A percentile compares a stretch with the other conserved stretches of the same genome.
Conservation (phyloP, 1,284 basidiomycete genomes). For the Sanguinoderma infundibulare region DNA sequence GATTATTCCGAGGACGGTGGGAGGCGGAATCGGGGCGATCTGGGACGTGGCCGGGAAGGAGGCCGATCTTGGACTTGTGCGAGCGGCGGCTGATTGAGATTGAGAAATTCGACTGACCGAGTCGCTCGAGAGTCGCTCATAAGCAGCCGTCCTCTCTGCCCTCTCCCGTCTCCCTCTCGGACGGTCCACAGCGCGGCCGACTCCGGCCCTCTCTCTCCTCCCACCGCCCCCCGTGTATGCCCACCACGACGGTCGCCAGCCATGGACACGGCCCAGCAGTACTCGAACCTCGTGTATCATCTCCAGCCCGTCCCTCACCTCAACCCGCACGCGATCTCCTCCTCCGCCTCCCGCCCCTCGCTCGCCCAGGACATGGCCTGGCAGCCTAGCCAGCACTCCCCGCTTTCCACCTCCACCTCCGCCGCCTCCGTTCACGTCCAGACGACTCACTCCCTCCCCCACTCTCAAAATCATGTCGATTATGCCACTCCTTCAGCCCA, state of each 20-base stretch:
- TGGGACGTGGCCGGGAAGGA: constrained; percentile 11
- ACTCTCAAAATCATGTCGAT: constrained; percentile 37
- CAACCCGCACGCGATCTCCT: constrained; percentile 24
- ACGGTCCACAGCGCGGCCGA: constrained; percentile 25
- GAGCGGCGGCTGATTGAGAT: constrained; percentile 20
- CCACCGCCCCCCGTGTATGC: constrained; percentile 20
- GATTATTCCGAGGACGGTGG: background rate
- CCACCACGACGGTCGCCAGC: constrained; percentile 16
- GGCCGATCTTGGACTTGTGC: constrained; percentile 15
- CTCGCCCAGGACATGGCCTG: constrained; percentile 30
- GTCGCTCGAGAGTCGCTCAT: constrained; percentile 7
- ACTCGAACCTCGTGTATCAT: constrained; percentile 34
- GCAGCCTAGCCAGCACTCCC: constrained; percentile 26
- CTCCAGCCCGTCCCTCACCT: constrained; percentile 24
- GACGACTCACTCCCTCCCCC: constrained; percentile 39
- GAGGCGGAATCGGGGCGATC: constrained; percentile 22
- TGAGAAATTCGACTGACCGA: constrained; percentile 11
- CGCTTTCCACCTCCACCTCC: constrained; percentile 23
- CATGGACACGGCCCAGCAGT: constrained; percentile 32
- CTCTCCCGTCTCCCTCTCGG: constrained; percentile 23
- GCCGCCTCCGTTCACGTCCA: constrained; percentile 31
- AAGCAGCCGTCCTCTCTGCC: constrained; percentile 18
- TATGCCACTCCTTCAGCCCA: constrained; percentile 40
- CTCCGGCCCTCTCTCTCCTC: constrained; percentile 4
- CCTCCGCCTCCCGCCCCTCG: constrained; percentile 21